Conservation (phyloP, 1,139 yeast species). For the Meyerozyma smithsonii region DNA sequence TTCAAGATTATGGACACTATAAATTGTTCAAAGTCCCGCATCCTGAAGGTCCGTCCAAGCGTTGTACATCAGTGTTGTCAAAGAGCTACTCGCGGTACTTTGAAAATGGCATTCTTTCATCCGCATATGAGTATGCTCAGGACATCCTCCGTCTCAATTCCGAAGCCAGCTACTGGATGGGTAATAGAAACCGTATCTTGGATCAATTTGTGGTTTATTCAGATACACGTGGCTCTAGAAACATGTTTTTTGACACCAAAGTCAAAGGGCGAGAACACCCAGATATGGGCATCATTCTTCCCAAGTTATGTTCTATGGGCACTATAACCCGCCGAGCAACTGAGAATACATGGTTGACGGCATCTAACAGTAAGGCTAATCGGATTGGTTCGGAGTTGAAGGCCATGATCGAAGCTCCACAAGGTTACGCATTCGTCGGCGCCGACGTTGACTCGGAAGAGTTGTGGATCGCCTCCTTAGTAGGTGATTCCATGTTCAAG, state of each 20-base stretch:
- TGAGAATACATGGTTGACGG: slow-evolving; percentile 96
- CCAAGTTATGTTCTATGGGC: slow-evolving; percentile 88
- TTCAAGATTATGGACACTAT: slow-evolving; percentile 22
- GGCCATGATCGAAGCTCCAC: slow-evolving; percentile 80
- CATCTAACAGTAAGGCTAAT: slow-evolving; percentile 82
- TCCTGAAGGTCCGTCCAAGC: slow-evolving; percentile 71
- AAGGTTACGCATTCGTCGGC: slow-evolving; percentile 88
- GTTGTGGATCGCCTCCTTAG: slow-evolving; percentile 93
- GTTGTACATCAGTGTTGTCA: slow-evolving; percentile 78
- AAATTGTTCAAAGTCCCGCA: slow-evolving; percentile 78
- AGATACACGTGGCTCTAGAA: slow-evolving; percentile 17
- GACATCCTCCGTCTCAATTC: slow-evolving; percentile 76
- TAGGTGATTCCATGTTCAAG: slow-evolving; percentile 87
- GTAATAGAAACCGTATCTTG: slow-evolving; percentile 77
- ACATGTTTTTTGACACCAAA: slow-evolving; percentile 22
- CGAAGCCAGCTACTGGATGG: slow-evolving; percentile 88
- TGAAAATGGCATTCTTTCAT: slow-evolving; percentile 68
- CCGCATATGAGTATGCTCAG: slow-evolving; percentile 68
- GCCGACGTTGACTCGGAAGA: slow-evolving; percentile 99
- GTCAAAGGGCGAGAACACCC: slow-evolving; percentile 19
- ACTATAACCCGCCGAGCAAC: slow-evolving; percentile 95
- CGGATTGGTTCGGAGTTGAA: slow-evolving; percentile 93
- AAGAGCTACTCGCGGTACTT: slow-evolving; percentile 69
- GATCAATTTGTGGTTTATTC: slow-evolving; percentile 78
- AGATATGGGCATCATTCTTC: slow-evolving; percentile 71